Evolutionary conservation across 225 moss, liverwort and hornwort species (phyloP).

Genomic region (Ulota crispa): DNA sequence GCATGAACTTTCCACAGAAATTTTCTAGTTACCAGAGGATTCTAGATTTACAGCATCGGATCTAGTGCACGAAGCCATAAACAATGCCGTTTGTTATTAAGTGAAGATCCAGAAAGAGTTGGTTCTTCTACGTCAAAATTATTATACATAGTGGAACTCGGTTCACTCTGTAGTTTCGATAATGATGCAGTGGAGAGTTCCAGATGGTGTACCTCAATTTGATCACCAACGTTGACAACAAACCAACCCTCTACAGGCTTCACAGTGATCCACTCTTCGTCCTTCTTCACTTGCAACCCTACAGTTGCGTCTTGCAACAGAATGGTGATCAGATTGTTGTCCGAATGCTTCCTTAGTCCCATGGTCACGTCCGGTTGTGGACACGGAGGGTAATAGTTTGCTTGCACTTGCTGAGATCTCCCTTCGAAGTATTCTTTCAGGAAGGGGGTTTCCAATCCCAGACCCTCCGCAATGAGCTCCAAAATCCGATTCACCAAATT

Average conservation of each 20-base stretch:
- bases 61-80: no score
- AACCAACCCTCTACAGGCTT: conserved; percentile 30
- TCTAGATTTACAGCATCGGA: no score
- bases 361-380: conserved; percentile 34
- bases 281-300: conserved; percentile 28
- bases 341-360: conserved; percentile 35
- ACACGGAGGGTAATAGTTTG: conserved; percentile 36
- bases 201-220: conserved; percentile 20
- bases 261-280: conserved; percentile 32
- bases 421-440: conserved; percentile 28
- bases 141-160: no score
- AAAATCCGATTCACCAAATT: conserved; percentile 9
- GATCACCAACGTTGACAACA: conserved; percentile 30
- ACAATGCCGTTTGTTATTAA: no score
- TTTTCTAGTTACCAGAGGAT: no score
- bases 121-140: no score
- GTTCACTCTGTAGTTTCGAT: background rate
- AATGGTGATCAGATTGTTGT: conserved; percentile 22
- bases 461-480: conserved; percentile 32
- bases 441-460: conserved; percentile 17
- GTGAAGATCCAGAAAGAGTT: no score
- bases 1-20: no score
- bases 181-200: background rate
- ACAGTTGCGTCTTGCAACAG: conserved; percentile 15
- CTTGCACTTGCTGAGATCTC: conserved; percentile 22